Evolutionary conservation across 2,329 filamentous ascomycete species (phyloP), one percentile per base, ranked within the genome.

Genomic region (Phyllachora maydis): DNA sequence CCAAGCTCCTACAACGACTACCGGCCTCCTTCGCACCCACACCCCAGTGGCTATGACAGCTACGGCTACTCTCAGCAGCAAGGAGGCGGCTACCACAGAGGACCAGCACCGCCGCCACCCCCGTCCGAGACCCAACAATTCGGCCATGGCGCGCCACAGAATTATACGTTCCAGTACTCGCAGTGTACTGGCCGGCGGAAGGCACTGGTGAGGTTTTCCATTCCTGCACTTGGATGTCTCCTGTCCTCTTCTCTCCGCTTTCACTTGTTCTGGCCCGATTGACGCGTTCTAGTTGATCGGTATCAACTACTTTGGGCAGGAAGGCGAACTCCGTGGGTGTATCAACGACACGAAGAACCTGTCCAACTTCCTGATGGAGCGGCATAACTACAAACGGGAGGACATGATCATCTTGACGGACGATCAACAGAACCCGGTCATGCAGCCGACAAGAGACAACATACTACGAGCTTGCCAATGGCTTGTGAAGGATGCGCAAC

Each of bases 301-400:
- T 24, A 78, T 82, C 56, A 82, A 82, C 55, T 82, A 82, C 52
- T 73, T 79, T 36, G 66, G 68, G 24, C 69, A 76, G 40, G 49
- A 67, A 12, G 73, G 65, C 23, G 70, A 78, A 53, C 60, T 82
- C 25, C 57, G 67, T 29, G 75, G 75, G 20, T 82, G 75, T 47
- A 78, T 82, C 58, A 82, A 82, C 47, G 75, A 82, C 42, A 71
- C 75, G 16, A 68, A 72, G 49, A 82, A 82, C 42, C 64, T 82
- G 46, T 77, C 71, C 16, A 49, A 50, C 26, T 82, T 78, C 45
- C 49, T 82, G 30, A 67, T 70, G 33, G 57, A 70, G 42, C 54
- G 56, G 29, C 72, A 75, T 39, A 57, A 62, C 23, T 82, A 81
- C 48, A 72, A 68, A 55, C 56, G 69, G 30, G 74, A 82, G 47